A percentile compares a stretch with the other conserved stretches of the same genome.
These are phyloP conservation scores for Metschnikowia borealis DNA, from an alignment of 805 yeast species.

Conservation along the genomic window DNA sequence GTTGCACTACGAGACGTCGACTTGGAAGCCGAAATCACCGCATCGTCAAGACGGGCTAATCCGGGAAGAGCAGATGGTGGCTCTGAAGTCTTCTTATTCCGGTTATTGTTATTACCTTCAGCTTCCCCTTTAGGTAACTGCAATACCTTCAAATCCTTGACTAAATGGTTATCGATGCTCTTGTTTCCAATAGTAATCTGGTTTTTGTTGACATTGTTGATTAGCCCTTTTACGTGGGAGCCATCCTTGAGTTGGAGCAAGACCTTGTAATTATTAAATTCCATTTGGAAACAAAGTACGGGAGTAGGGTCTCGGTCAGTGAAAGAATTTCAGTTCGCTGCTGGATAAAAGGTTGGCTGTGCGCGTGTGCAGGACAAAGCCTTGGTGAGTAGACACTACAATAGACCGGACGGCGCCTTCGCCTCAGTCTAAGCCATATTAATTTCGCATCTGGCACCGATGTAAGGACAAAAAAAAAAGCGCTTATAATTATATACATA, in stretches of 20 bases:
- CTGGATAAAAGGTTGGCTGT: conserved; percentile 1
- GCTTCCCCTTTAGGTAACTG: conserved; percentile 44
- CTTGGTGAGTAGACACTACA: background rate
- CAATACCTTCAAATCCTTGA: conserved; percentile 53
- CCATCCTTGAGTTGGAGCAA: conserved; percentile 38
- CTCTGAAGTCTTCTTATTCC: conserved; percentile 8
- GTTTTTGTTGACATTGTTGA: conserved; percentile 29
- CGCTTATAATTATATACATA: background rate
- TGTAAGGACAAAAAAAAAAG: no score
- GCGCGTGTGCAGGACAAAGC: background rate
- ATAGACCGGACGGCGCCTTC: no score
- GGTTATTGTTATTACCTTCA: conserved; percentile 17
- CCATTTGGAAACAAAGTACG: conserved; percentile 13
- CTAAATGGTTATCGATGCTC: conserved; percentile 31
- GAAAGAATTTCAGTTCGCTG: conserved; percentile 4
- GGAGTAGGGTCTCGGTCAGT: background rate
- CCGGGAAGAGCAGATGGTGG: background rate
- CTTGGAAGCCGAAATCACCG: conserved; percentile 21
- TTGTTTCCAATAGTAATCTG: conserved; percentile 26
- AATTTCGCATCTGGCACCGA: no score
- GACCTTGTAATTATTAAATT: conserved; percentile 41
- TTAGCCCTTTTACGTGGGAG: conserved; percentile 29
- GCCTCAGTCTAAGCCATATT: no score
- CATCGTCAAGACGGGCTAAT: conserved; percentile 23
- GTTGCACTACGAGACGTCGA: conserved; percentile 12